Conservation (phyloP, 1,284 basidiomycete genomes). For the Hemileia vastatrix region DNA sequence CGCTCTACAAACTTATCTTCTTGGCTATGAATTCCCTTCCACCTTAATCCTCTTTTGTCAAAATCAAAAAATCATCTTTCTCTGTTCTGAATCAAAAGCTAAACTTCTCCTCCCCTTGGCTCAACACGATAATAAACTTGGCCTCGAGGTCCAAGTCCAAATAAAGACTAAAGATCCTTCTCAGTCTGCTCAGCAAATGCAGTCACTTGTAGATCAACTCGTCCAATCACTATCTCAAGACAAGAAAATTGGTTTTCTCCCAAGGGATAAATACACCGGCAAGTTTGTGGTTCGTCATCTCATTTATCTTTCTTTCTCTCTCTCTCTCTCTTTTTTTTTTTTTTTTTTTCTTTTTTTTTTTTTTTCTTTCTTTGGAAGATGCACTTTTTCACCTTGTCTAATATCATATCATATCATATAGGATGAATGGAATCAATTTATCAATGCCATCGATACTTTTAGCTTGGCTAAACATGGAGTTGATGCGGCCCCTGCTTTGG, state of each 20-base stretch:
- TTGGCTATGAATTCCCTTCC: slow-evolving; percentile 94
- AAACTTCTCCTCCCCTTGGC: slow-evolving; percentile 21
- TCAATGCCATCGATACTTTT: slow-evolving; percentile 2
- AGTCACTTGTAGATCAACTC: background rate
- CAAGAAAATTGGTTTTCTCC: slow-evolving; percentile 55
- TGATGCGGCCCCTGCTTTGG: slow-evolving; percentile 67
- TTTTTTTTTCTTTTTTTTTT: background rate
- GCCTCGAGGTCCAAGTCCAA: slow-evolving; percentile 43
- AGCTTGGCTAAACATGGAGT: slow-evolving; percentile 49
- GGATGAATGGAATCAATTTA: slow-evolving; percentile 49
- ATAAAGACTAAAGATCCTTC: slow-evolving; percentile 29
- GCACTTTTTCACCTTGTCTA: no score
- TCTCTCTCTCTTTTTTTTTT: background rate
- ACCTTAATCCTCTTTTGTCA: slow-evolving; percentile 64
- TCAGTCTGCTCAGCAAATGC: slow-evolving; percentile 7
- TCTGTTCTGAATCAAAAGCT: slow-evolving; percentile 88
- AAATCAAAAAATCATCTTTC: slow-evolving; percentile 62
- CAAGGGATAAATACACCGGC: slow-evolving; percentile 68
- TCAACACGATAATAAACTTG: slow-evolving; percentile 23
- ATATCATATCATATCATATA: no score
- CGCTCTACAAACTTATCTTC: slow-evolving; percentile 67
- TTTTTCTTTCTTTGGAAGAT: no score
- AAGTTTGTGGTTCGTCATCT: slow-evolving; percentile 63
- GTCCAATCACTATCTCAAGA: background rate
- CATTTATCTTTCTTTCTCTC: background rate